Conservation (phyloP, 2,329 filamentous ascomycete species). For the Pseudogymnoascus verrucosus region DNA sequence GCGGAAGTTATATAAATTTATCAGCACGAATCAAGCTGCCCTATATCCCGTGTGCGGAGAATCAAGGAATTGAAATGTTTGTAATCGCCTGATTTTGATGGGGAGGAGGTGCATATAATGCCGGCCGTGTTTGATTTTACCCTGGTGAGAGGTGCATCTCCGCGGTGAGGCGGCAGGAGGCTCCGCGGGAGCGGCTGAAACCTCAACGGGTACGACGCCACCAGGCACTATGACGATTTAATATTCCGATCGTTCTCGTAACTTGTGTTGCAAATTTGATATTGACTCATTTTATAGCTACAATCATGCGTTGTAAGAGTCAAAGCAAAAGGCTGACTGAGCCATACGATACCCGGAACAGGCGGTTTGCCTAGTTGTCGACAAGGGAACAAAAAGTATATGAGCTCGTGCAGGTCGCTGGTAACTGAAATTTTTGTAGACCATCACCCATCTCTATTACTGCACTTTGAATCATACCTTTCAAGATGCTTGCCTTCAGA, state of each 20-base stretch:
- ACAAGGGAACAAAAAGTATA: background rate
- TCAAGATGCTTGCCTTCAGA: slow-evolving; percentile 4
- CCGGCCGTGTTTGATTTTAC: background rate
- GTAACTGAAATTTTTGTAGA: background rate
- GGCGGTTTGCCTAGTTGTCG: background rate
- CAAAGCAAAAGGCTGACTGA: background rate
- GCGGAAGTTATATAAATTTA: background rate
- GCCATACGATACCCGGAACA: background rate
- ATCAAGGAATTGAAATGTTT: background rate
- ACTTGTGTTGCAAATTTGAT: background rate
- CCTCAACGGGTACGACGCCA: background rate
- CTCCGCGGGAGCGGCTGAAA: background rate
- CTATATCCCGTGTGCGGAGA: background rate
- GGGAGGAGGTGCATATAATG: background rate
- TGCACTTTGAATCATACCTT: background rate
- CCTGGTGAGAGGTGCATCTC: background rate
- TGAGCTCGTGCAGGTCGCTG: background rate
- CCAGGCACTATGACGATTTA: background rate
- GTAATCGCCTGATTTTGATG: background rate
- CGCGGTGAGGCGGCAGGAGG: background rate
- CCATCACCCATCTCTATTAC: background rate
- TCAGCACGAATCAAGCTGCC: background rate
- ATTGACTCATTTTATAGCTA: background rate
- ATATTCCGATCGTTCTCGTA: background rate
- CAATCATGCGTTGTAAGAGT: background rate